phyloP scores from a whole-genome alignment of 2,329 filamentous ascomycete genomes.

The Botrytis fabae region DNA sequence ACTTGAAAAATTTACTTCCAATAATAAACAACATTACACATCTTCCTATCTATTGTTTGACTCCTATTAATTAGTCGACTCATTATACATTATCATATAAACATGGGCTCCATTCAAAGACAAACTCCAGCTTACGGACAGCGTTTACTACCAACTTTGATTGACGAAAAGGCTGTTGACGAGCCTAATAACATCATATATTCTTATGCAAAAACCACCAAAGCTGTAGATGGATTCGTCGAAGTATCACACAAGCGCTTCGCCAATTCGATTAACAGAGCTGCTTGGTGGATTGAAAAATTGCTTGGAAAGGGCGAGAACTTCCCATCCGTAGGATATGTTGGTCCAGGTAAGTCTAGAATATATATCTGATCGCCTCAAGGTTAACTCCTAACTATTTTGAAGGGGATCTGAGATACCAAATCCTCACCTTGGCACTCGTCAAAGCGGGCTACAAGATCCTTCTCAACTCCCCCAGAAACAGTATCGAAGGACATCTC shows the following conservation, averaged over 20 bases:
- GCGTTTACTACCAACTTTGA: slow-evolving; percentile 15
- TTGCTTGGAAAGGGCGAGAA: slow-evolving; percentile 30
- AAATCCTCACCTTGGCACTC: slow-evolving; percentile 20
- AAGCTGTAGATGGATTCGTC: slow-evolving; percentile 22
- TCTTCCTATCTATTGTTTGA: background rate
- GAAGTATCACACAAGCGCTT: slow-evolving; percentile 27
- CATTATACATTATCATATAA: background rate
- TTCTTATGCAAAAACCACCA: slow-evolving; percentile 17
- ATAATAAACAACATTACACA: background rate
- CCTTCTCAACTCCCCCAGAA: slow-evolving; percentile 16
- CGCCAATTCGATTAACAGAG: slow-evolving; percentile 29
- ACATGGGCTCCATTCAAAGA: slow-evolving; percentile 15
- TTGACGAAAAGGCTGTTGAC: slow-evolving; percentile 17
- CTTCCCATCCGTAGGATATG: slow-evolving; percentile 23
- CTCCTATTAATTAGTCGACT: background rate
- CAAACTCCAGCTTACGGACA: slow-evolving; percentile 14
- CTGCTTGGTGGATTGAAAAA: slow-evolving; percentile 28
- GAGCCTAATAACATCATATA: slow-evolving; percentile 12
- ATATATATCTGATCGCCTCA: no score
- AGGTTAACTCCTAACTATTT: background rate
- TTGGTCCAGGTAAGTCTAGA: slow-evolving; percentile 20
- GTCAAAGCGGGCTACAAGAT: slow-evolving; percentile 19
- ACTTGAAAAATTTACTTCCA: background rate
- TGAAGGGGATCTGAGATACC: slow-evolving; percentile 20
- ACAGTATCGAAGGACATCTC: slow-evolving; percentile 19